A percentile compares a stretch with the other conserved stretches of the same genome.
Conservation (phyloP, 805 yeast genomes). For the Yarrowia sp. region DNA sequence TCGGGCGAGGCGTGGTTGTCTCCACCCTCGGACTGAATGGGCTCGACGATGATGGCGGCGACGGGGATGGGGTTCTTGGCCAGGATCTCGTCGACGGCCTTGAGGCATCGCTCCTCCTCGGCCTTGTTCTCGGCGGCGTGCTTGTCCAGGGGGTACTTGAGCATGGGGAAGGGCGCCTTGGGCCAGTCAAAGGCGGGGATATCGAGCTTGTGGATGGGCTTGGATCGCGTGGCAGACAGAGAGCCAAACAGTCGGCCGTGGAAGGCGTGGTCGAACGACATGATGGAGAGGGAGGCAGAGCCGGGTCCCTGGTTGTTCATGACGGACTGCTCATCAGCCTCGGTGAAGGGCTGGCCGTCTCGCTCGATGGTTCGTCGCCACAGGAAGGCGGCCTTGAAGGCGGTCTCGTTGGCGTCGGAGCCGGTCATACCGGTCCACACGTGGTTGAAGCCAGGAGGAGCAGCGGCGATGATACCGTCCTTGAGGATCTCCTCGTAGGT, state of each 20-base stretch:
- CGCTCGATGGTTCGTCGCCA: constrained; percentile 70
- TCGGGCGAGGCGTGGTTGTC: constrained; percentile 78
- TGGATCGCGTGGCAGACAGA: constrained; percentile 86
- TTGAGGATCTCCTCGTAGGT: constrained; percentile 51
- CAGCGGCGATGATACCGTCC: constrained; percentile 64
- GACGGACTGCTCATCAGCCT: constrained; percentile 63
- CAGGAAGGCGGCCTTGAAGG: constrained; percentile 85
- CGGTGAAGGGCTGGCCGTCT: constrained; percentile 57
- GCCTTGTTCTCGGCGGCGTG: constrained; percentile 59
- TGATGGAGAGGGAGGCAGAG: constrained; percentile 77
- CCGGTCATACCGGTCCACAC: constrained; percentile 83
- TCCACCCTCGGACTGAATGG: constrained; percentile 90
- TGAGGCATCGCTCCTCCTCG: constrained; percentile 82
- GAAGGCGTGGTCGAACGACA: constrained; percentile 86
- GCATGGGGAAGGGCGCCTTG: constrained; percentile 85
- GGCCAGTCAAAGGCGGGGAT: constrained; percentile 97
- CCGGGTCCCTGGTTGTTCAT: constrained; percentile 88
- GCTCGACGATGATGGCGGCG: constrained; percentile 88
- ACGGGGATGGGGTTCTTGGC: constrained; percentile 53
- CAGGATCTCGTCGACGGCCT: constrained; percentile 68
- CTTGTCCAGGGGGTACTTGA: constrained; percentile 78
- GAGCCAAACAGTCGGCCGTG: constrained; percentile 95
- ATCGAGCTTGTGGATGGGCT: constrained; percentile 86
- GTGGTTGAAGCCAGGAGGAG: constrained; percentile 72
- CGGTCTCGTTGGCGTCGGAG: constrained; percentile 85